These are phyloP conservation scores for Nepenthes gracilis DNA, from an alignment of 148 eudicot genomes.

Conservation along the genomic window DNA sequence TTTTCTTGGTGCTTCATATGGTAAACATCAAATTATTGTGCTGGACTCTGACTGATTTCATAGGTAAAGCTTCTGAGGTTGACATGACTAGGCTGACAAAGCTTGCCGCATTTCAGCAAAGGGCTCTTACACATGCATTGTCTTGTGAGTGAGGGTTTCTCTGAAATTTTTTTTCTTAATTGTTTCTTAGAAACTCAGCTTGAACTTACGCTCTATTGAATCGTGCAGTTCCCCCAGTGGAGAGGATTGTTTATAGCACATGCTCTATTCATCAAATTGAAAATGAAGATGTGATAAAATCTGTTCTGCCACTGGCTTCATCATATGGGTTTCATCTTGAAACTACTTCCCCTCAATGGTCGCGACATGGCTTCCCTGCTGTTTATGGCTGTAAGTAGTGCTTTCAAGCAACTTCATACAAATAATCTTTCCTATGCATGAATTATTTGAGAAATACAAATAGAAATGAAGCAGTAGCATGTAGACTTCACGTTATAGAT, in stretches of 20 bases:
- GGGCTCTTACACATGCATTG: slow-evolving; percentile 75
- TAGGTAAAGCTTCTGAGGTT: slow-evolving; percentile 29
- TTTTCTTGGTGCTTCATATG: too few relatives aligned
- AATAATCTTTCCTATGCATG: too few relatives aligned
- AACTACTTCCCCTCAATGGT: slow-evolving; percentile 71
- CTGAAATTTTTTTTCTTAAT: background rate
- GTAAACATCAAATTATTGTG: too few relatives aligned
- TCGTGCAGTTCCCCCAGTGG: slow-evolving; percentile 74
- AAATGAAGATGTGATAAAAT: slow-evolving; percentile 83
- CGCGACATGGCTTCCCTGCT: slow-evolving; percentile 85
- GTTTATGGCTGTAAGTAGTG: slow-evolving; percentile 74
- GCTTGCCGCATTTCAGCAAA: slow-evolving; percentile 82
- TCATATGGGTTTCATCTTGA: slow-evolving; percentile 65
- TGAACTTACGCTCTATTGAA: background rate
- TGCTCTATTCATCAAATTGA: slow-evolving; percentile 87
- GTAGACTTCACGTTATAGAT: too few relatives aligned
- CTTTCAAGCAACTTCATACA: background rate
- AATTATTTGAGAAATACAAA: too few relatives aligned
- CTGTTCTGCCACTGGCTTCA: slow-evolving; percentile 56
- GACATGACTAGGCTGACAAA: slow-evolving; percentile 45
- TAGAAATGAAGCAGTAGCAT: too few relatives aligned
- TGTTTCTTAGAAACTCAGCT: background rate
- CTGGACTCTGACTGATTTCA: background rate
- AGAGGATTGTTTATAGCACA: slow-evolving; percentile 93
- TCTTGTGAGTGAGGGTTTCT: slow-evolving; percentile 55